Evolutionary conservation across 2,329 filamentous ascomycete species (phyloP).

Genomic region (Diatrype stigma): DNA sequence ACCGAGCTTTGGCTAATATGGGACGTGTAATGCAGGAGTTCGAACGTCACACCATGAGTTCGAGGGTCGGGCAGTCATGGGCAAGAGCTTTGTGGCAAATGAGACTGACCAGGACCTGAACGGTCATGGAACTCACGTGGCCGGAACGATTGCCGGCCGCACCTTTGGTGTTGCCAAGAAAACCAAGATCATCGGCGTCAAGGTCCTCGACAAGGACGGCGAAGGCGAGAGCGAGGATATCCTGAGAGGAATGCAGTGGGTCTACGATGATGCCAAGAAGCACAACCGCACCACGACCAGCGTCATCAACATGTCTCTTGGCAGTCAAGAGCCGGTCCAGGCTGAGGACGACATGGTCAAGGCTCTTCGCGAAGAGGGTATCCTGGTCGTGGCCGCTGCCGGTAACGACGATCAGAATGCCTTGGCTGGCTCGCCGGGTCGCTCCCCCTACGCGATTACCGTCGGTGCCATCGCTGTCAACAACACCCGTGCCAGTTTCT

Average conservation of each 20-base stretch:
- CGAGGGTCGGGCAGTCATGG: slow-evolving; percentile 1
- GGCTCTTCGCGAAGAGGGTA: slow-evolving; percentile 28
- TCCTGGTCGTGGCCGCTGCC: slow-evolving; percentile 36
- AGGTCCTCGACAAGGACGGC: neutral
- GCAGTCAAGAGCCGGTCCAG: neutral
- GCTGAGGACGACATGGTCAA: slow-evolving; percentile 30
- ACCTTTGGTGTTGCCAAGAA: neutral
- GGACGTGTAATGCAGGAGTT: neutral
- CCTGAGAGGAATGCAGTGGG: neutral
- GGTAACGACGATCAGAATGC: slow-evolving; percentile 31
- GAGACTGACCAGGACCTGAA: neutral
- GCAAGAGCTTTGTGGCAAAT: neutral
- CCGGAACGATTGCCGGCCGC: neutral
- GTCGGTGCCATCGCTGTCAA: slow-evolving; percentile 30
- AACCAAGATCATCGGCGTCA: neutral
- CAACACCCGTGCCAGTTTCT: slow-evolving; percentile 32
- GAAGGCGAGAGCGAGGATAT: neutral
- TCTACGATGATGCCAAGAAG: neutral
- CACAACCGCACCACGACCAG: neutral
- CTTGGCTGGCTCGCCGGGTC: slow-evolving; percentile 28
- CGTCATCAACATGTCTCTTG: neutral
- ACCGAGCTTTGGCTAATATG: neutral
- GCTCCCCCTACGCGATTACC: slow-evolving; percentile 33
- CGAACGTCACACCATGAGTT: neutral
- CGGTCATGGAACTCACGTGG: neutral